Conservation (phyloP, 495 filamentous ascomycete genomes). For the Talaromyces liani region DNA sequence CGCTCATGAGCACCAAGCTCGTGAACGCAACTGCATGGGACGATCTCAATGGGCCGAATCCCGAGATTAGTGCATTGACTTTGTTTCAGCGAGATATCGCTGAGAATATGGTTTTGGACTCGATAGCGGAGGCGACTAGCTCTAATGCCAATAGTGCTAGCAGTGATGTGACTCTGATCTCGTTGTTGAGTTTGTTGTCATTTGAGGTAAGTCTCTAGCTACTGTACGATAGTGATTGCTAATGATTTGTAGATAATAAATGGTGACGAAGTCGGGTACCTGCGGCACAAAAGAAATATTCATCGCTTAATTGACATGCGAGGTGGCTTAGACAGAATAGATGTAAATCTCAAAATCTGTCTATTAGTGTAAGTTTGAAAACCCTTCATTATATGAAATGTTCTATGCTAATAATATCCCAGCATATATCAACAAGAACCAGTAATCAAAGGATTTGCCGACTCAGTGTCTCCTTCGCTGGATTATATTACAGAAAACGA, state of each 20-base stretch:
- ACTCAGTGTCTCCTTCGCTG: not conserved
- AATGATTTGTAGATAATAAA: conserved; percentile 8
- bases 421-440: conserved; percentile 12
- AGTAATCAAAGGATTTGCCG: conserved; percentile 1
- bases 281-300: conserved; percentile 8
- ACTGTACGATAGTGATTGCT: not conserved
- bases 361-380: not conserved
- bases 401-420: not conserved
- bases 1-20: conserved; percentile 17
- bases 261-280: conserved; percentile 8
- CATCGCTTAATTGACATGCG: not conserved
- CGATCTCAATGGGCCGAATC: conserved; percentile 10
- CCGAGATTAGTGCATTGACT: conserved; percentile 10
- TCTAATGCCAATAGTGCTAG: not conserved
- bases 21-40: conserved; percentile 18
- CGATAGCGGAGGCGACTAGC: not conserved
- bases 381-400: not conserved
- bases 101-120: conserved; percentile 6
- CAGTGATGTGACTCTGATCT: conserved; percentile 8
- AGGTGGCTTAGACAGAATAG: conserved; percentile 11
- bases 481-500: not conserved
- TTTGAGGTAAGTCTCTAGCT: conserved; percentile 12
- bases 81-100: conserved; percentile 11
- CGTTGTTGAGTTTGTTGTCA: conserved; percentile 11
- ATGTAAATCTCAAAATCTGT: not conserved